These are phyloP conservation scores for Rhizopogon vinicolor DNA, from an alignment of 768 basidiomycete genomes.

Conservation along the genomic window DNA sequence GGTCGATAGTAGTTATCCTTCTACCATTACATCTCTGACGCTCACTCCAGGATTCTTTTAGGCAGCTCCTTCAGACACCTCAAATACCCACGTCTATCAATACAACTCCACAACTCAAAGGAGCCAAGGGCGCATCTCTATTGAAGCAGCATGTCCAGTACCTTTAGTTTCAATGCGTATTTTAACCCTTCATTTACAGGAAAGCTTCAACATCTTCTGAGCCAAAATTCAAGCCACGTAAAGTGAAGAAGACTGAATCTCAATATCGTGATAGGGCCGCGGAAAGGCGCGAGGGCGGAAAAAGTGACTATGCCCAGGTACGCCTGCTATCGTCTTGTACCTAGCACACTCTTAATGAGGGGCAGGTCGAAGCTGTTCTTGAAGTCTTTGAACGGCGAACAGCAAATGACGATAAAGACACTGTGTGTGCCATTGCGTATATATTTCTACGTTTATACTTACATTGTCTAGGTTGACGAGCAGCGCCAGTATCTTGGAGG, in stretches of 20 bases:
- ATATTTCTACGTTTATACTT: not conserved
- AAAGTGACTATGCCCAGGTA: slow-evolving; percentile 73
- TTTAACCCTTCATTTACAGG: slow-evolving; percentile 19
- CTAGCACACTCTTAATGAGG: not conserved
- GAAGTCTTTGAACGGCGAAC: slow-evolving; percentile 75
- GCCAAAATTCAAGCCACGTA: slow-evolving; percentile 78
- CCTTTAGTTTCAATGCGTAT: not conserved
- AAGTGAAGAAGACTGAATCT: slow-evolving; percentile 57
- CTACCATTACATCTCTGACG: not conserved
- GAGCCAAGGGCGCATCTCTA: not conserved
- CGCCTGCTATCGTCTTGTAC: slow-evolving; percentile 4
- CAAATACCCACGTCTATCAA: slow-evolving; percentile 15
- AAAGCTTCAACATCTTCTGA: slow-evolving; percentile 47
- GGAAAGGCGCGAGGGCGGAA: slow-evolving; percentile 62
- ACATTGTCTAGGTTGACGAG: slow-evolving; percentile 53
- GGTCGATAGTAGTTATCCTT: not conserved
- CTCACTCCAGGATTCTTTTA: slow-evolving; percentile 52
- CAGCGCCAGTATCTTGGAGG: slow-evolving; percentile 79
- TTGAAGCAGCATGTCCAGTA: not conserved
- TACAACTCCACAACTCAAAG: slow-evolving; percentile 1
- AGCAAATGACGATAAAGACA: slow-evolving; percentile 53
- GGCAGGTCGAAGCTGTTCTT: slow-evolving; percentile 71
- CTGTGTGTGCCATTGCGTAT: slow-evolving; percentile 37
- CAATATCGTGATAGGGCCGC: slow-evolving; percentile 74
- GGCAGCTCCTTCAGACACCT: slow-evolving; percentile 41